Base-by-base conservation (phyloP, 2,329 filamentous ascomycete species). In the Penicillium sp. region DNA sequence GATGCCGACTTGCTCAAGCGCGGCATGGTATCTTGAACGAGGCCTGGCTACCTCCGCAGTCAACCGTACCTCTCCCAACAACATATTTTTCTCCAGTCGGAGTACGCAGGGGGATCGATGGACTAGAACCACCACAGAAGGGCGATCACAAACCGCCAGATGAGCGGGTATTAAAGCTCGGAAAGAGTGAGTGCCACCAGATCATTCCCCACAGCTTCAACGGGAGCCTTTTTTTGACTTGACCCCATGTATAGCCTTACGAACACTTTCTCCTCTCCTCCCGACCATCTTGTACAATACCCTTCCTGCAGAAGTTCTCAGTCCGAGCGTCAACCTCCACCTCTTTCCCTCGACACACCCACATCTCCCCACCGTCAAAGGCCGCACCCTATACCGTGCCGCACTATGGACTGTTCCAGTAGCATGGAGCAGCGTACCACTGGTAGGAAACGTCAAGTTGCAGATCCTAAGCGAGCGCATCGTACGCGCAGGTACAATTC, bases 401-500 rank as follows among this genome's bases (percentile, higher is more conserved):
- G 95, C 95, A 3, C 81, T 99, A 37, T 98, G 93, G 93, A 97
- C 95, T 0, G 92, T 93, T 0, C 95, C 95, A 0, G 89, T 99
- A 51, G 93, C 93, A 29, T 99, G 95, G 95, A 96, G 96, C 68
- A 86, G 90, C 27, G 84, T 99, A 1, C 95, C 95, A 2, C 85
- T 98, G 21, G 84, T 97, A 31, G 93, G 93, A 63, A 96, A 96
- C 68, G 91, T 97, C 45, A 88, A 87, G 65, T 84, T 99, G 11
- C 87, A 91, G 66, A 95, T 99, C 52, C 76, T 96, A 19, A 93
- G 90, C 13, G 93, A 96, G 79, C 90, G 93, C 65, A 95, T 99
- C 84, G 85, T 82, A n/a, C 85, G 85, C 35, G 84, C 80, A 55
- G 73, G 75, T 13, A 70, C 70, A 16, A 68, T 75, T 10, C 66